Evolutionary conservation across 2,329 filamentous ascomycete genomes (phyloP).

Genomic region (Trichoderma guizhouense): DNA sequence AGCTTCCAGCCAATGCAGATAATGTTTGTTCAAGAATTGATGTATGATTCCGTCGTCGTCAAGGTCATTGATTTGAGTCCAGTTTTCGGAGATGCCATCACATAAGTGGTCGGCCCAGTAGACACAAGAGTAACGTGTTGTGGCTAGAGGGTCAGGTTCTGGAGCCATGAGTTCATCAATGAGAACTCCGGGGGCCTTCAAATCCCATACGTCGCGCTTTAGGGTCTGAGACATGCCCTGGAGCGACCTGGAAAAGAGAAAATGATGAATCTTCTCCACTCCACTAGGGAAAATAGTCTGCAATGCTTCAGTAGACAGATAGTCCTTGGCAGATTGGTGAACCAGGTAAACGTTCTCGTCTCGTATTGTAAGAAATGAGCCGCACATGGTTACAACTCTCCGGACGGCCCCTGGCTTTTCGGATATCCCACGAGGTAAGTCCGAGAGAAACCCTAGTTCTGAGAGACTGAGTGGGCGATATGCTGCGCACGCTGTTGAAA

Average conservation of each 20-base stretch:
- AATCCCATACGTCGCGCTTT: neutral
- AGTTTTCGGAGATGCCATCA: neutral
- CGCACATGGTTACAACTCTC: neutral
- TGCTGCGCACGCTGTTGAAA: neutral
- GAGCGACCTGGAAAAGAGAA: neutral
- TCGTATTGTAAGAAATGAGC: neutral
- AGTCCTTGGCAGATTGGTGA: neutral
- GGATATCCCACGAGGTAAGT: neutral
- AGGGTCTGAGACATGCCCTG: neutral
- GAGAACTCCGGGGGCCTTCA: neutral
- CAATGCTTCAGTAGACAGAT: neutral
- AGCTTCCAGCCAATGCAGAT: conserved; percentile 43
- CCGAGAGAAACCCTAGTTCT: neutral
- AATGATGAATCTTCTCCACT: neutral
- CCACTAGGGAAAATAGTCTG: neutral
- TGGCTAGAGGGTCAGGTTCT: neutral
- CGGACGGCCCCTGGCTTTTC: neutral
- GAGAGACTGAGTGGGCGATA: neutral
- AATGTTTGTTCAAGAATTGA: neutral
- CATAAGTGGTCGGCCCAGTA: neutral
- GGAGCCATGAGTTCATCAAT: neutral
- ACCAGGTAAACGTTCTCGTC: neutral
- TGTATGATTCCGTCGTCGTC: neutral
- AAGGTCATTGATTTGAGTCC: neutral
- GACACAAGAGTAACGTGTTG: neutral